Conservation (phyloP, 371 early-diverging fungal species). For the Fennellomyces sp. region DNA sequence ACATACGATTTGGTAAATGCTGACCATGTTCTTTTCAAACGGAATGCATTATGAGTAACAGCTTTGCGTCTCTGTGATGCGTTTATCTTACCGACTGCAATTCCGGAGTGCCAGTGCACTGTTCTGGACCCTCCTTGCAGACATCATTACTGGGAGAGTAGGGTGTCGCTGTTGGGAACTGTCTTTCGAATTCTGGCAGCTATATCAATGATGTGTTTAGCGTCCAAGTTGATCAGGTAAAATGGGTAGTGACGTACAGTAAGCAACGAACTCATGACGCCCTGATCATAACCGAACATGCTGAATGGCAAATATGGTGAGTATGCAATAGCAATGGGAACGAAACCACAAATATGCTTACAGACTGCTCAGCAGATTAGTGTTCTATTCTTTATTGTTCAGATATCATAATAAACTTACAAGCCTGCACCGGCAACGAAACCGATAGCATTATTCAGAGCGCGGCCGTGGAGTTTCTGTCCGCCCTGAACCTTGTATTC, state of each 20-base stretch:
- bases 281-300: slow-evolving; percentile 24
- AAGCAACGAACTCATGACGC: slow-evolving; percentile 21
- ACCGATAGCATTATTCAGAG: slow-evolving; percentile 10
- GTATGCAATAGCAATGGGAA: neutral
- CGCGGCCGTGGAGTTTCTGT: slow-evolving; percentile 9
- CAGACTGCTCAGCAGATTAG: too few relatives aligned
- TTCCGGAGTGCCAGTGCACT: slow-evolving; percentile 17
- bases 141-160: slow-evolving; percentile 4
- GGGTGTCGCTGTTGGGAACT: slow-evolving; percentile 17
- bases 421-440: slow-evolving; percentile 14
- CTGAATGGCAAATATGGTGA: neutral
- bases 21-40: slow-evolving; percentile 23
- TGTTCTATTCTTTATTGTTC: too few relatives aligned
- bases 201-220: neutral
- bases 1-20: slow-evolving; percentile 21
- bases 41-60: neutral
- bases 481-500: slow-evolving; percentile 10
- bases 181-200: slow-evolving; percentile 15
- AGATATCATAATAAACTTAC: slow-evolving; percentile 2
- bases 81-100: slow-evolving; percentile 14
- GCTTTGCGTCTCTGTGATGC: neutral
- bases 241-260: slow-evolving; percentile 10
- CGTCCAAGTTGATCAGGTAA: too few relatives aligned
- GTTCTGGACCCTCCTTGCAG: slow-evolving; percentile 1
- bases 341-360: neutral